A percentile compares a stretch with the other conserved stretches of the same genome.
Evolutionary conservation across 78 protist species (phyloP).

Genomic region (Dictyostelium discoideum): DNA sequence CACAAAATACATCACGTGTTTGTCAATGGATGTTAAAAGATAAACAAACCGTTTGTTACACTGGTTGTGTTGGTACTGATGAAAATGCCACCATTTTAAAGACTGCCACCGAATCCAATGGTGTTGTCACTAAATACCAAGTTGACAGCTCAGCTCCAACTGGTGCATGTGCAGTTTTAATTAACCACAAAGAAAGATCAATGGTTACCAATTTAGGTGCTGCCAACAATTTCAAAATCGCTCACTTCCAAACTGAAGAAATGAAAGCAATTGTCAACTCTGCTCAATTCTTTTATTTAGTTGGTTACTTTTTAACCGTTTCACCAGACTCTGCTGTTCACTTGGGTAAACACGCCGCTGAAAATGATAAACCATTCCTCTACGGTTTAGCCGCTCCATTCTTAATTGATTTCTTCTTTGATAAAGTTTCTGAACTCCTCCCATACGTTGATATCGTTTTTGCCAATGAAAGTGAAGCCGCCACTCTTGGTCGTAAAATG

Average conservation of each 20-base stretch:
- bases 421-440: conserved; percentile 69
- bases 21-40: conserved; percentile 90
- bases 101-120: conserved; percentile 84
- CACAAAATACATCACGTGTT: conserved; percentile 81
- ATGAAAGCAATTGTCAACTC: conserved; percentile 72
- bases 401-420: conserved; percentile 93
- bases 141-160: conserved; percentile 88
- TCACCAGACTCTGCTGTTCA: conserved; percentile 84
- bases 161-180: conserved; percentile 97
- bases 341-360: conserved; percentile 92
- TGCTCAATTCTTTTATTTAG: conserved; percentile 87
- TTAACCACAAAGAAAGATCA: conserved; percentile 89
- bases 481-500: conserved; percentile 60
- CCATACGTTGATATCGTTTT: conserved; percentile 95
- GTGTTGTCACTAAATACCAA: conserved; percentile 72
- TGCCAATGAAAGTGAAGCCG: conserved; percentile 97
- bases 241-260: conserved; percentile 81
- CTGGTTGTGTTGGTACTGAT: conserved; percentile 97
- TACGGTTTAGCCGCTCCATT: conserved; percentile 95
- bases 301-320: conserved; percentile 96
- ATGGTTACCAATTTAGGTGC: conserved; percentile 89
- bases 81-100: conserved; percentile 81
- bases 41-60: conserved; percentile 71
- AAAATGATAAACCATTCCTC: conserved; percentile 85
- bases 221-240: conserved; percentile 91